Percentiles rank a stretch among this genome's conserved stretches.
These are phyloP conservation scores for Gracilaria gracilis DNA, from an alignment of 23 red algal species.

Conservation along the genomic window DNA sequence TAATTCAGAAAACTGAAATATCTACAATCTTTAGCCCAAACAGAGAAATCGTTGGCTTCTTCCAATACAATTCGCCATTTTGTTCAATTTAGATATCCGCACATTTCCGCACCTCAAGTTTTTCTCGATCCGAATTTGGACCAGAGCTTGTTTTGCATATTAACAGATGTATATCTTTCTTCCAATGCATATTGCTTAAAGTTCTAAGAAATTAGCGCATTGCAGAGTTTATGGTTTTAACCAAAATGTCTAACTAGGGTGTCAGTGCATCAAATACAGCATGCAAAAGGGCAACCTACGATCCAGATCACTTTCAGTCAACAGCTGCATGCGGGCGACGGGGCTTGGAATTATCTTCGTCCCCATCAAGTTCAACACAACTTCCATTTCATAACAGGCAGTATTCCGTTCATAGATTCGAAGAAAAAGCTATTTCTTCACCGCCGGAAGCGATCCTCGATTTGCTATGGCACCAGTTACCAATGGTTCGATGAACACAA, in stretches of 20 bases:
- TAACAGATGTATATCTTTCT: neutral
- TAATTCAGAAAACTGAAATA: neutral
- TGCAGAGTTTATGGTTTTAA: too few species aligned
- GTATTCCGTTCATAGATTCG: neutral
- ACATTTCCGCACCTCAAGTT: too few species aligned
- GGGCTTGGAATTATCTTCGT: neutral
- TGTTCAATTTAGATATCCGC: too few species aligned
- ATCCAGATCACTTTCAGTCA: neutral
- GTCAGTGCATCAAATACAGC: neutral
- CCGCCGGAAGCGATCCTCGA: neutral
- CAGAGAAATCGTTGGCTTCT: too few species aligned
- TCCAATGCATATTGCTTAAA: too few species aligned
- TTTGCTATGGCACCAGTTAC: conserved; percentile 13
- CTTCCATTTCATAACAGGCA: neutral
- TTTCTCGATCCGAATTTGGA: neutral
- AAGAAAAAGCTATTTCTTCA: neutral
- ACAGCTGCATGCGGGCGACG: neutral
- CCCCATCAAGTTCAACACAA: neutral
- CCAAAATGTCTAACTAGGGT: too few species aligned
- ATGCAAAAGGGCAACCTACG: neutral
- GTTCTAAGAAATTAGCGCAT: too few species aligned
- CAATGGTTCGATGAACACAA: neutral
- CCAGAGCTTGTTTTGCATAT: neutral
- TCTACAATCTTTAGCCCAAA: too few species aligned
- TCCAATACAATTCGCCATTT: too few species aligned